Evolutionary conservation across 495 filamentous ascomycete species (phyloP).

Genomic region (Astrothelium macrocarpum): DNA sequence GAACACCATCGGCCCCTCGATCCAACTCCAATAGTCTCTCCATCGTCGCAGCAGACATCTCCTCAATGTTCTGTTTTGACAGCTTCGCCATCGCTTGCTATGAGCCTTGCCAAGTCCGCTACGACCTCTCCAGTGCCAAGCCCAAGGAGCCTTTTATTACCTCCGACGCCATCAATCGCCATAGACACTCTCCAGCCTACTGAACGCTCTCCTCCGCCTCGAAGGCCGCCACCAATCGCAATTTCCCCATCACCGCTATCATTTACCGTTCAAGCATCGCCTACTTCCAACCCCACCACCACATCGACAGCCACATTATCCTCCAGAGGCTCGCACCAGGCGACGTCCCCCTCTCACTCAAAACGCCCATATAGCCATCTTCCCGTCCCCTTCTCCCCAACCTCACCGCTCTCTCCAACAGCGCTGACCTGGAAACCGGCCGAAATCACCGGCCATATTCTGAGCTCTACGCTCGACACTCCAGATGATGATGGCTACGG

Average conservation of each 20-base stretch:
- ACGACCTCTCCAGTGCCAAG: conserved; percentile 3
- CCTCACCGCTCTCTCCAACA: conserved; percentile 4
- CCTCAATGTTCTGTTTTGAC: background rate
- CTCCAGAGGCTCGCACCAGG: no score
- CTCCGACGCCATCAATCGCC: background rate
- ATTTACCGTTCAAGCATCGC: background rate
- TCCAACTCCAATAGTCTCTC: background rate
- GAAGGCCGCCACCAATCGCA: background rate
- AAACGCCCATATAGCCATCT: background rate
- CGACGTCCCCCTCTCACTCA: no score
- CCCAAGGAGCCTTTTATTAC: background rate
- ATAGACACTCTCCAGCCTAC: background rate
- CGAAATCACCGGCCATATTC: conserved; percentile 73
- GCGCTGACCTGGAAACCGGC: conserved; percentile 72
- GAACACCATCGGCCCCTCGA: background rate
- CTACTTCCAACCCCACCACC: background rate
- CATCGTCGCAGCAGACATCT: background rate
- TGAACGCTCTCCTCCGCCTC: background rate
- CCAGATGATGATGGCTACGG: conserved; percentile 38
- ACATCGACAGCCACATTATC: background rate
- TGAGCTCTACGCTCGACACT: conserved; percentile 16
- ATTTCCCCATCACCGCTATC: background rate
- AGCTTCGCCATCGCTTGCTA: background rate
- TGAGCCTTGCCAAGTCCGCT: background rate
- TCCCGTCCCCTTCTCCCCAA: background rate